Evolutionary conservation across 2,329 filamentous ascomycete genomes (phyloP).

Genomic region (Albophoma yamanashiensis): DNA sequence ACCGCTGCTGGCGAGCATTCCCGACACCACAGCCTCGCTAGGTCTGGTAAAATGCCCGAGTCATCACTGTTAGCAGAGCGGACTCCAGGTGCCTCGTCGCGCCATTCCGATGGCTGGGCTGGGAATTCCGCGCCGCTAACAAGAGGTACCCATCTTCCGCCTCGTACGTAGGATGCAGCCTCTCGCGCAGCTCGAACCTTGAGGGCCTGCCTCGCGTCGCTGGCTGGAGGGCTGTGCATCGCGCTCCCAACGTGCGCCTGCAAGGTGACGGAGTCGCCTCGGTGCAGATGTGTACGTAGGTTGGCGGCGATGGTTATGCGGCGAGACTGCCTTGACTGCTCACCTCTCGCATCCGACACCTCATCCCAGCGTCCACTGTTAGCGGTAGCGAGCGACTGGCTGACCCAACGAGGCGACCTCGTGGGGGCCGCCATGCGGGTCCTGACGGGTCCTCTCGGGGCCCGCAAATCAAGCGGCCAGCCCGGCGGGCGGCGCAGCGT

Average conservation of each 20-base stretch:
- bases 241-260: background rate
- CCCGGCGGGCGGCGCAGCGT: background rate
- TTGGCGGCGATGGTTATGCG: background rate
- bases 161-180: background rate
- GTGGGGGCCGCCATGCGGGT: background rate
- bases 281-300: background rate
- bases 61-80: no score
- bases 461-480: background rate
- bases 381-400: background rate
- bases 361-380: background rate
- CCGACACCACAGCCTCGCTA: no score
- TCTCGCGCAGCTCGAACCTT: background rate
- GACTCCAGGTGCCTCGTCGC: no score
- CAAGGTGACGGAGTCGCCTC: background rate
- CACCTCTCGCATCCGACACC: background rate
- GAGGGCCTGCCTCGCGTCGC: background rate
- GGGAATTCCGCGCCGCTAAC: background rate
- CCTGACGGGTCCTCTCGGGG: background rate
- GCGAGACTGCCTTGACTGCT: no score
- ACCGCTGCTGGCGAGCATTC: no score
- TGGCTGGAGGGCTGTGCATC: background rate
- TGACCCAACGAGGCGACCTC: background rate
- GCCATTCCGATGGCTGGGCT: no score
- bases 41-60: no score
- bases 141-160: background rate